Percentiles rank a stretch among this genome's conserved stretches.
These are phyloP conservation scores for Aegilops umbellulata DNA, from an alignment of 176 grass and related monocot species.

Conservation along the genomic window DNA sequence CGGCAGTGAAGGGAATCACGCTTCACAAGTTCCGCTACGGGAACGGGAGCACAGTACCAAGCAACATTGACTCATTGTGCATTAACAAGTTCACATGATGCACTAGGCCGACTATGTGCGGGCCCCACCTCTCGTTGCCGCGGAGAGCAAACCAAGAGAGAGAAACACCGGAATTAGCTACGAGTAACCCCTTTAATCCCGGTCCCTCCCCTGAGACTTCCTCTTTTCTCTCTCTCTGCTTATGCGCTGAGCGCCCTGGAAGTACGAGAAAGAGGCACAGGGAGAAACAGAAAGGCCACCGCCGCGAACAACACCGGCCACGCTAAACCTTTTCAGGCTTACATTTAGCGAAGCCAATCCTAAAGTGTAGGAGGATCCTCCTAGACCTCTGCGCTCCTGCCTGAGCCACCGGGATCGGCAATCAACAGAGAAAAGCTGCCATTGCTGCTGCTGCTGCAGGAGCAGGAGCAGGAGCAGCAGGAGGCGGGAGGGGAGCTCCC, in stretches of 20 bases:
- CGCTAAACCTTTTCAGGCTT: background rate
- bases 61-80: background rate
- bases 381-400: constrained; percentile 1
- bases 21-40: background rate
- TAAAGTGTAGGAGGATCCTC: background rate
- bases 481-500: background rate
- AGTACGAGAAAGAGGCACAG: constrained; percentile 27
- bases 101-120: background rate
- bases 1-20: constrained; percentile 26
- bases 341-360: background rate
- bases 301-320: background rate
- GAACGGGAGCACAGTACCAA: background rate
- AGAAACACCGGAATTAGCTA: background rate
- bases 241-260: background rate
- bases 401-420: constrained; percentile 12
- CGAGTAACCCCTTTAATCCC: background rate
- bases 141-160: background rate
- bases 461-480: background rate
- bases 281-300: constrained; percentile 23
- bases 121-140: background rate
- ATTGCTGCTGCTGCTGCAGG: background rate
- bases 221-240: background rate
- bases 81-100: constrained; percentile 44
- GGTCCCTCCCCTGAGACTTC: background rate
- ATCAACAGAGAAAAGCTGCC: background rate